Conservation (phyloP, 2,329 filamentous ascomycete genomes). For the Epichloe elymi region DNA sequence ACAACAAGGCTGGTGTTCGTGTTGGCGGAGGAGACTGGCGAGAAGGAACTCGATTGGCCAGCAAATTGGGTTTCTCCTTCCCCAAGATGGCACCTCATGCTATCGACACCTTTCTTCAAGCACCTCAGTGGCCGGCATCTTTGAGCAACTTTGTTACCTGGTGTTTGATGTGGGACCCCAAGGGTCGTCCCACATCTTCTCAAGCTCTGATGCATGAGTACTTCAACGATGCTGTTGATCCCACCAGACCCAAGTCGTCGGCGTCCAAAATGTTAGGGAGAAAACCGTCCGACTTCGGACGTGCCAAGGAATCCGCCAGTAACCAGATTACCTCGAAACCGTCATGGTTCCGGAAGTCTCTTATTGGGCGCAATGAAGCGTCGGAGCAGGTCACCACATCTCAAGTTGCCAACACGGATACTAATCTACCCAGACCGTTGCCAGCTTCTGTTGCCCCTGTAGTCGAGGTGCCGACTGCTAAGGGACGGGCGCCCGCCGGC, state of each 20-base stretch:
- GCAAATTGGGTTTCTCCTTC: slow-evolving; percentile 96
- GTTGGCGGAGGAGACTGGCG: slow-evolving; percentile 97
- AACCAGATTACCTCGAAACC: slow-evolving; percentile 64
- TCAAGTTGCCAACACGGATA: slow-evolving; percentile 34
- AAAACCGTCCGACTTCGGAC: slow-evolving; percentile 76
- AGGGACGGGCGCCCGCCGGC: slow-evolving; percentile 34
- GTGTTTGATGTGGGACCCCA: slow-evolving; percentile 99
- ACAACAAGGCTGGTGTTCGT: slow-evolving; percentile 74
- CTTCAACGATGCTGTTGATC: slow-evolving; percentile 84
- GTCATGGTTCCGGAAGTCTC: slow-evolving; percentile 93
- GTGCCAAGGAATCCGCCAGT: slow-evolving; percentile 44
- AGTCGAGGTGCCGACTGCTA: slow-evolving; percentile 24
- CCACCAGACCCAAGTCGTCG: slow-evolving; percentile 80
- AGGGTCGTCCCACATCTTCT: slow-evolving; percentile 75
- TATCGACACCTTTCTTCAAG: slow-evolving; percentile 83
- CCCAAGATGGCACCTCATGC: slow-evolving; percentile 98
- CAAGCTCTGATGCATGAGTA: slow-evolving; percentile 95
- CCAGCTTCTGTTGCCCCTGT: slow-evolving; percentile 28
- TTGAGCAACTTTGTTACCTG: slow-evolving; percentile 91
- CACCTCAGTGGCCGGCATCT: slow-evolving; percentile 81
- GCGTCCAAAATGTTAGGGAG: slow-evolving; percentile 72
- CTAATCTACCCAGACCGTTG: slow-evolving; percentile 28
- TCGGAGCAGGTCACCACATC: slow-evolving; percentile 41
- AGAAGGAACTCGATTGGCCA: slow-evolving; percentile 80
- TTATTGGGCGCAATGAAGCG: slow-evolving; percentile 68